Conservation (phyloP, 2,329 filamentous ascomycete species). For the Penicillium sclerotigenum region DNA sequence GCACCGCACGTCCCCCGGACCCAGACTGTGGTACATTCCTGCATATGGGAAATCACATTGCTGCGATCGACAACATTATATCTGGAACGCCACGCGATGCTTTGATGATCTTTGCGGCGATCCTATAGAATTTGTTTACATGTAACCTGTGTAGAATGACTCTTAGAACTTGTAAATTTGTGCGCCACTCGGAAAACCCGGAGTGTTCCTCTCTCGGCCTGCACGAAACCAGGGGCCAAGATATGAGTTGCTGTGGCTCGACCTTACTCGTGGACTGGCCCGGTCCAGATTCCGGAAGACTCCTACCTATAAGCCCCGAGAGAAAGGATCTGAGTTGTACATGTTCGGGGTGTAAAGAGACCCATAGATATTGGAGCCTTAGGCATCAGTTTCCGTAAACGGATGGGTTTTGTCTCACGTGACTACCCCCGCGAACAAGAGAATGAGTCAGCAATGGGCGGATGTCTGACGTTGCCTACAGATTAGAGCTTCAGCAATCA, state of each 20-base stretch:
- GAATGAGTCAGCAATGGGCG: constrained; percentile 12
- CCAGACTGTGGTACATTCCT: constrained; percentile 9
- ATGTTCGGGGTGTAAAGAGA: not conserved
- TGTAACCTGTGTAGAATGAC: not conserved
- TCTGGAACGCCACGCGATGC: constrained; percentile 19
- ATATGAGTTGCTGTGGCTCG: not conserved
- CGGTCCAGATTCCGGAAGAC: constrained; percentile 1
- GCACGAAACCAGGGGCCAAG: not conserved
- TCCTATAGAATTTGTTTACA: not conserved
- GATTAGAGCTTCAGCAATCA: constrained; percentile 11
- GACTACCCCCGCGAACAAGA: constrained; percentile 5
- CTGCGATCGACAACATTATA: constrained; percentile 17
- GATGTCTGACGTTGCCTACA: constrained; percentile 5
- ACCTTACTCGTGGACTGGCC: not conserved
- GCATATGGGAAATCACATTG: constrained; percentile 12
- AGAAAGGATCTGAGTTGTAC: not conserved
- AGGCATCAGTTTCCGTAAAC: not conserved
- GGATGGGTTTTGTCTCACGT: constrained; percentile 1
- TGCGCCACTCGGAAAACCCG: constrained; percentile 3
- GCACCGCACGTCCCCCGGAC: not conserved
- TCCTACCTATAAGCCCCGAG: not conserved
- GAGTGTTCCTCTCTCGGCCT: not conserved
- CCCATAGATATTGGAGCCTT: not conserved
- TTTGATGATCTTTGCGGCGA: constrained; percentile 9
- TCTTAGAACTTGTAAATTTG: not conserved